Base-by-base conservation (phyloP, 2,329 filamentous ascomycete genomes). In the Aspergillus quadricinctus region DNA sequence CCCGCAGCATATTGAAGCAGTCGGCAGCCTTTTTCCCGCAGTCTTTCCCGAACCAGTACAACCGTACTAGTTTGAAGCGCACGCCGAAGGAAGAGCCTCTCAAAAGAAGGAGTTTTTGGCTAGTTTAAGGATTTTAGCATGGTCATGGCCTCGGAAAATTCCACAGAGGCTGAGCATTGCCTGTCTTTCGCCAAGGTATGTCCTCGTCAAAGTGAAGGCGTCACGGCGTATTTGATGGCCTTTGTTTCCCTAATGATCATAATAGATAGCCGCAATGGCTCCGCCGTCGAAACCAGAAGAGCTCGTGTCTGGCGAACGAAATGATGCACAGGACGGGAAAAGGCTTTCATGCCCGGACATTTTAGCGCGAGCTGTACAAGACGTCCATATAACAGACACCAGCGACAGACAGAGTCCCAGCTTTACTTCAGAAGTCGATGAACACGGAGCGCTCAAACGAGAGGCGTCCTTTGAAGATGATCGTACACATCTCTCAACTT, bases 101-200 rank as follows among this genome's bases (percentile, higher is more conserved):
- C 37, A 49, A 48, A 52, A 52, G 46, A 55, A 49, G 43, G 50
- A 31, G 48, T 50, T 49, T 54, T 35, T 35, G 28, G 35, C n/a
- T 37, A 50, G 29, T n/a, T 31, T 28, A 29, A 50, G 29, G 29
- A 49, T 52, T 53, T 45, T 57, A 55, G 48, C 41, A 54, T 52
- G 49, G 64, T 57, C 53, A 75, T 75, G 72, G 63, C 66, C 61
- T 70, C 71, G 28, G 64, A 72, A 52, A 63, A 61, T 55, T 63
- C 66, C 53, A 61, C 65, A 37, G 55, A 60, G 54, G 67, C 64
- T 61, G 65, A 68, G 40, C 57, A 64, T 53, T 66, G 67, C 74
- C 82, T 87, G 65, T 90, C 88, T 46, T 92, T 92, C 79, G 88
- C 88, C 75, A 91, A 89, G 82, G 88, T 90, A 77, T 57, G 79